Percentiles rank a stretch among this genome's conserved stretches.
These are phyloP conservation scores for Xanthoconium separans DNA, from an alignment of 1,284 basidiomycete genomes.

Conservation along the genomic window DNA sequence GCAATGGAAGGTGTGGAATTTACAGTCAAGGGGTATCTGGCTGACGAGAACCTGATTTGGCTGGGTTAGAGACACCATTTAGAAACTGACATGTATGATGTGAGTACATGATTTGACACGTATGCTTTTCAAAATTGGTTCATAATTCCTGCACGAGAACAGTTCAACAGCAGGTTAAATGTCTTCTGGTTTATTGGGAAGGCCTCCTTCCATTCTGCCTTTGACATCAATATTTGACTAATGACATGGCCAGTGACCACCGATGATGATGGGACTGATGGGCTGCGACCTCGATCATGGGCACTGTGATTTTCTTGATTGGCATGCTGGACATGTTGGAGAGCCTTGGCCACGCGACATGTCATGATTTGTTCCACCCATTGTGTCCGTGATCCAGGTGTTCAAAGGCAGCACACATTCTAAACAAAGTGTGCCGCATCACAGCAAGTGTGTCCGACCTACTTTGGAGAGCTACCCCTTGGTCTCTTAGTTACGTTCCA, in stretches of 20 bases:
- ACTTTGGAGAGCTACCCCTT: too few relatives aligned
- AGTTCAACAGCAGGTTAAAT: background rate
- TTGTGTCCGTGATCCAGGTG: too few relatives aligned
- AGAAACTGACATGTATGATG: background rate
- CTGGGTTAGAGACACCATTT: background rate
- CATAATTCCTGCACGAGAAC: too few relatives aligned
- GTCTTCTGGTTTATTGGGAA: slow-evolving; percentile 40
- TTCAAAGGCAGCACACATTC: too few relatives aligned
- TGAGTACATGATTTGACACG: background rate
- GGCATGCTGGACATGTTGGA: slow-evolving; percentile 39
- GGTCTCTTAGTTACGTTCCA: too few relatives aligned
- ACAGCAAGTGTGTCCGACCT: too few relatives aligned
- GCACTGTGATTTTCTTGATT: slow-evolving; percentile 61
- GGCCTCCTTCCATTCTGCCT: slow-evolving; percentile 75
- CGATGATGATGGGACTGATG: slow-evolving; percentile 65
- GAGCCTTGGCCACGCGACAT: too few relatives aligned
- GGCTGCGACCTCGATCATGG: slow-evolving; percentile 60
- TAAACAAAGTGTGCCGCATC: too few relatives aligned
- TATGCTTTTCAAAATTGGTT: background rate
- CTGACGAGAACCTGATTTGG: slow-evolving; percentile 20
- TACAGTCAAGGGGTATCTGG: slow-evolving; percentile 41
- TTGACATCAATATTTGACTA: slow-evolving; percentile 70
- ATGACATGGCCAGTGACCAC: slow-evolving; percentile 69
- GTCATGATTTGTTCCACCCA: too few relatives aligned
- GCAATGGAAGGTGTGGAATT: slow-evolving; percentile 50